Base-by-base conservation (phyloP, 2,329 filamentous ascomycete species). In the Pseudocercospora vitis region DNA sequence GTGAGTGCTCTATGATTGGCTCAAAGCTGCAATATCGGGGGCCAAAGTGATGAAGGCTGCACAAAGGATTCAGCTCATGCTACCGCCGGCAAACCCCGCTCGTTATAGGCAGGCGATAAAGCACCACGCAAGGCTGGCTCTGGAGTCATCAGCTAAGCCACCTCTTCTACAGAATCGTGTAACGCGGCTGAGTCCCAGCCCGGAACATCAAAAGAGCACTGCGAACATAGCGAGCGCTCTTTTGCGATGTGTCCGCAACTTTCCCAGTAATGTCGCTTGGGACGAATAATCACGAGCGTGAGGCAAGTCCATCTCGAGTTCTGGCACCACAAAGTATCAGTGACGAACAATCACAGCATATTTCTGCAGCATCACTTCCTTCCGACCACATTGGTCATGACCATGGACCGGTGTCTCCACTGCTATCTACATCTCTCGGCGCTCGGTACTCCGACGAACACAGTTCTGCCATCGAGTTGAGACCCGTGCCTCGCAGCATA, bases 91-190 rank as follows among this genome's bases (percentile, higher is more conserved):
- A 39, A 23, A 21, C 18, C 12, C 35, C 35, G 26, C 26, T n/a
- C n/a, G n/a, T n/a, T 11, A 29, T 29, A 29, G 26, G 26, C 26
- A 29, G 26, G 6, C 26, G 35, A 39, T 11, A 3, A 14, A 39
- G 7, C 18, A 19, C 9, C 35, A 14, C 14, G 14, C 35, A 16
- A 40, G 37, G 18, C 37, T 40, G 16, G 21, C 23, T 7, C 19
- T 40, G 11, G 37, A 40, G 37, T 40, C 37, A 40, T 40, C 16
- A 23, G 37, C 37, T 40, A 19, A 40, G 19, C 37, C 37, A 24
- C 37, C 37, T 7, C 19, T 4, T 40, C 8, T 40, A 6, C 7
- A 12, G 12, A 21, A 11, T 11, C 21, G 14, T 23, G 12, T 19
- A 19, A 8, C 37, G 3, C 37, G 19, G 7, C 18, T n/a, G 7